Conservation (phyloP, 2,329 filamentous ascomycete genomes). For the Onygenales sp. region DNA sequence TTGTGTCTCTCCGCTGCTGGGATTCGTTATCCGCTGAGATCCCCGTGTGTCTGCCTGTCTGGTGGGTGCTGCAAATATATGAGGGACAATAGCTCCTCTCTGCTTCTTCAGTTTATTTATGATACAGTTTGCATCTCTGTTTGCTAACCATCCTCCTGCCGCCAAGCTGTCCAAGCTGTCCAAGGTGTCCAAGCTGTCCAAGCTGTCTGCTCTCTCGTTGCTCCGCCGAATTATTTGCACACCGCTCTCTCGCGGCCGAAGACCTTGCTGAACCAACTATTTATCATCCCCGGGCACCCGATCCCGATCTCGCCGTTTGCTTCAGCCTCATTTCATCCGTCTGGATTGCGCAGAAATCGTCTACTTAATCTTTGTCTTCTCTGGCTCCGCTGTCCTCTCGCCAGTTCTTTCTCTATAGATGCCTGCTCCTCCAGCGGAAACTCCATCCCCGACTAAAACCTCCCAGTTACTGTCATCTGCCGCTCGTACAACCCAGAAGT, state of each 20-base stretch:
- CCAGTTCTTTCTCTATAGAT: slow-evolving; percentile 3
- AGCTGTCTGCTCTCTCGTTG: too few species aligned
- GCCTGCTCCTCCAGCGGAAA: not conserved
- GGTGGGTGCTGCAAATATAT: too few species aligned
- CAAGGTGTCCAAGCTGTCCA: too few species aligned
- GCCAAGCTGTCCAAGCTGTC: too few species aligned
- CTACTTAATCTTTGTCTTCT: not conserved
- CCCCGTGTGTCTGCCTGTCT: too few species aligned
- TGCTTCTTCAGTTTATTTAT: too few species aligned
- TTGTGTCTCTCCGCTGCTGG: not conserved
- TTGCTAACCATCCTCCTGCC: too few species aligned
- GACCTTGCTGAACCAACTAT: not conserved
- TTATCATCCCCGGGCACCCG: not conserved
- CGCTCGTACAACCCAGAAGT: not conserved
- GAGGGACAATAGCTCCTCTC: too few species aligned
- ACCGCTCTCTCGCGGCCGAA: not conserved
- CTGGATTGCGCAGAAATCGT: not conserved
- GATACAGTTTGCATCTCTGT: too few species aligned
- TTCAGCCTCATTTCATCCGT: not conserved
- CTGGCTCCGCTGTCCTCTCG: not conserved
- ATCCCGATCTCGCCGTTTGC: not conserved
- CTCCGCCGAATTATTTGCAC: not conserved
- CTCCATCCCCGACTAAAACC: not conserved
- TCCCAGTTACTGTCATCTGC: not conserved
- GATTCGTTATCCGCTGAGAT: not conserved